These are phyloP conservation scores for Aspergillus ustus DNA, from an alignment of 2,329 filamentous ascomycete species.

Conservation along the genomic window DNA sequence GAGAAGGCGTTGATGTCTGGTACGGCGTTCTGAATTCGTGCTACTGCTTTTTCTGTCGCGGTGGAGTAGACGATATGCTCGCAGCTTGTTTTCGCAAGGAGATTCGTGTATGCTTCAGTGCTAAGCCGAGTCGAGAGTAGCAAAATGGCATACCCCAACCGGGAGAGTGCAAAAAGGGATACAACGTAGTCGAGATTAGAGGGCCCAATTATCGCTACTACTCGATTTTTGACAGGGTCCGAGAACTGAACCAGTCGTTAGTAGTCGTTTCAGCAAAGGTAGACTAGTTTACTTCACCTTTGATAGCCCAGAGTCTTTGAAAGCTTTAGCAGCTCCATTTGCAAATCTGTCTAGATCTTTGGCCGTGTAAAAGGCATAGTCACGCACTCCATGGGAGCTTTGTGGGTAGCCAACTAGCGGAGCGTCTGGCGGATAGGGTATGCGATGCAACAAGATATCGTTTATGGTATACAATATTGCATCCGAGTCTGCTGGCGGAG, in stretches of 20 bases:
- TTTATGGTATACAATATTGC: constrained; percentile 10
- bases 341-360: constrained; percentile 17
- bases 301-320: constrained; percentile 9
- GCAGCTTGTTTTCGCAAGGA: constrained; percentile 50
- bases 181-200: constrained; percentile 62
- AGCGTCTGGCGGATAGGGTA: constrained; percentile 8
- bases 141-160: constrained; percentile 60
- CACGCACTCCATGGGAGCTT: constrained; percentile 16
- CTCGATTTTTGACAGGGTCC: constrained; percentile 22
- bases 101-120: constrained; percentile 53
- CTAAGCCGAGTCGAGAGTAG: constrained; percentile 61
- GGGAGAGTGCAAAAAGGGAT: constrained; percentile 58
- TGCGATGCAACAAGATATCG: constrained; percentile 16
- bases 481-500: constrained; percentile 15
- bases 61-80: constrained; percentile 9
- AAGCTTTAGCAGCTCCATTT: constrained; percentile 9
- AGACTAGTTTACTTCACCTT: not conserved
- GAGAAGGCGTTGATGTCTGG: not conserved
- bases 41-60: constrained; percentile 22
- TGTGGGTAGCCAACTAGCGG: constrained; percentile 19
- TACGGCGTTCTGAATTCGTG: not conserved
- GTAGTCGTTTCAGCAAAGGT: not conserved
- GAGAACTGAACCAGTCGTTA: not conserved
- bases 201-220: constrained; percentile 58
- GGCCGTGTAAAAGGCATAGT: constrained; percentile 19